These are phyloP conservation scores for Scheffersomyces amazonensis DNA, from an alignment of 805 yeast genomes.

Conservation along the genomic window DNA sequence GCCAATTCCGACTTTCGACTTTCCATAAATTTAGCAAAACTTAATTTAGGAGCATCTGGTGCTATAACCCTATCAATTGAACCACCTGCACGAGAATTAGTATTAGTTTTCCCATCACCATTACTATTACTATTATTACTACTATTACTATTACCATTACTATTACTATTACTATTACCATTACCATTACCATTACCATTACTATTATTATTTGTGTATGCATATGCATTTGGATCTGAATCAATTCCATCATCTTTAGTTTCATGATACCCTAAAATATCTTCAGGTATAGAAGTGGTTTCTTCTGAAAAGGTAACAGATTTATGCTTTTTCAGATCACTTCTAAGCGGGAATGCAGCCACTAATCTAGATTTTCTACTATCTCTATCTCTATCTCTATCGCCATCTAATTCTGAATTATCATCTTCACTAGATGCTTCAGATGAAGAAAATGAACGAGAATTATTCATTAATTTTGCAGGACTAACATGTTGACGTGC, in stretches of 20 bases:
- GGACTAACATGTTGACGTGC: neutral
- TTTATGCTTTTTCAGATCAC: neutral
- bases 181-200: neutral
- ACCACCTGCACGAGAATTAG: neutral
- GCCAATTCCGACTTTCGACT: neutral
- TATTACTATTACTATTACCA: no score
- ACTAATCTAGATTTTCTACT: slow-evolving; percentile 5
- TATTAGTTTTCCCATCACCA: neutral
- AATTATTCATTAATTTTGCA: neutral
- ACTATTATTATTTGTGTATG: no score
- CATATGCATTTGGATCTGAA: no score
- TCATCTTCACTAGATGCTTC: slow-evolving; percentile 7
- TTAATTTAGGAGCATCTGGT: neutral
- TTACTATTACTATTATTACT: neutral
- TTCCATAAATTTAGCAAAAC: neutral
- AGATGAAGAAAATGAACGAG: slow-evolving; percentile 8
- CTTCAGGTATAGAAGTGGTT: neutral
- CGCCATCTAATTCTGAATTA: slow-evolving; percentile 2
- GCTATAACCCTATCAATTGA: no score
- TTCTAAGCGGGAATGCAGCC: slow-evolving; percentile 3
- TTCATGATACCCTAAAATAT: neutral
- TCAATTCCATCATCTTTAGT: neutral
- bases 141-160: neutral
- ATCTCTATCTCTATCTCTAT: neutral
- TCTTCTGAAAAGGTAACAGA: neutral